A percentile compares a stretch with the other conserved stretches of the same genome.
phyloP scores from a whole-genome alignment of 805 yeast genomes.

The Candida pseudofarinosa region DNA sequence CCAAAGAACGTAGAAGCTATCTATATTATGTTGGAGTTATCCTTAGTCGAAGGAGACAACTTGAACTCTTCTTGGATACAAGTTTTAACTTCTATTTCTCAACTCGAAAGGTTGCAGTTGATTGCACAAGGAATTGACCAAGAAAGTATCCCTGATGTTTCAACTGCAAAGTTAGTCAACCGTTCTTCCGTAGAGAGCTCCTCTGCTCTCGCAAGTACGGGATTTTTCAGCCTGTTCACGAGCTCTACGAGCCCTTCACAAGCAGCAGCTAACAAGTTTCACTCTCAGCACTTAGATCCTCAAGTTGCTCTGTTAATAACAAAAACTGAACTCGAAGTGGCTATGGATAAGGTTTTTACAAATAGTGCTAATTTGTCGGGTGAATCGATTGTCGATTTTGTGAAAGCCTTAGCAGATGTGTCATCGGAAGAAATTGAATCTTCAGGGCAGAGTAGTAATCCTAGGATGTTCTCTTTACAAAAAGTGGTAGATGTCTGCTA shows the following conservation, averaged over 20 bases:
- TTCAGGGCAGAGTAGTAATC: conserved; percentile 74
- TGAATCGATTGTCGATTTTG: conserved; percentile 81
- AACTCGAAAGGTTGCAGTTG: conserved; percentile 84
- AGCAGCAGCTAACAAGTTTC: conserved; percentile 64
- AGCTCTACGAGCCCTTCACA: conserved; percentile 53
- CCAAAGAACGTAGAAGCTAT: conserved; percentile 80
- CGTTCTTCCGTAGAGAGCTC: conserved; percentile 51
- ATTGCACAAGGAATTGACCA: conserved; percentile 86
- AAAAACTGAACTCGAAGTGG: conserved; percentile 67
- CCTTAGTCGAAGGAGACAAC: conserved; percentile 73
- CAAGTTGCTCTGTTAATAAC: conserved; percentile 55
- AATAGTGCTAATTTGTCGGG: conserved; percentile 78
- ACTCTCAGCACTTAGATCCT: conserved; percentile 62
- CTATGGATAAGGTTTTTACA: conserved; percentile 83
- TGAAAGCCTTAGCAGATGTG: conserved; percentile 79
- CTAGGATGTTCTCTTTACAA: conserved; percentile 88
- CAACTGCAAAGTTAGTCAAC: conserved; percentile 66
- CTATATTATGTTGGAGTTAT: conserved; percentile 66
- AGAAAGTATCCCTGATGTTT: conserved; percentile 78
- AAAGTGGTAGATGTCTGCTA: conserved; percentile 97
- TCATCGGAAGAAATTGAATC: conserved; percentile 89
- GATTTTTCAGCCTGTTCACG: conserved; percentile 57
- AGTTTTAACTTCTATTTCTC: conserved; percentile 76
- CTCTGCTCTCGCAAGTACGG: conserved; percentile 34
- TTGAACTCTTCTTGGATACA: conserved; percentile 77